Evolutionary conservation across 306 rosid species (phyloP), one percentile per base, ranked within the genome.

Genomic region (Bauhinia variegata): DNA sequence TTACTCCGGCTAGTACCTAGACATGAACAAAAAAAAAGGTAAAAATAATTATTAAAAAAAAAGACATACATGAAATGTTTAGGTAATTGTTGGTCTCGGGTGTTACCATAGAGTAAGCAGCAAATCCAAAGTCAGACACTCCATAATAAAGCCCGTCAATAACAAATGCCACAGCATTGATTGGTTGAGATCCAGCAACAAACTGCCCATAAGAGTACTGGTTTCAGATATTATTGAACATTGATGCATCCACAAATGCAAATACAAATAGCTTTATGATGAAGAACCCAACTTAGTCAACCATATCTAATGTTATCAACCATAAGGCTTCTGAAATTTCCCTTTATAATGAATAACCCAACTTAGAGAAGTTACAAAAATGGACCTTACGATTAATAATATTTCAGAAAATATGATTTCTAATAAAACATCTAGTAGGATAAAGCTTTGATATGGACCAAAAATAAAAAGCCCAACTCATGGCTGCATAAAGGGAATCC

Each of bases 151-250:
- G 88, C 48, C 99, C 97, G 48, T 95, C 99, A 39, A 90, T 72
- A 76, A 95, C 97, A 77, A 95, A 95, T 49, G 97, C 96, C 75
- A 95, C 42, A 65, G 99, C 96, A 75, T 90, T 95, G 50, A 95
- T 81, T 11, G 99, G 97, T 73, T 95, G 97, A 73, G 97, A 84
- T 68, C 92, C 99, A 67, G 96, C 97, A 65, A 90, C 92, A 75
- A 90, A 95, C 96, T 95, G 86, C 79, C 63, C 31, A 49, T 2
- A 55, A 30, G 48, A 36, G 43, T 12, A 60, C 11, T 43, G 70
- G 41, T 8, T 53, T 81, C 62, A 77, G 71, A 74, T 28, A 67
- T 70, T 7, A 78, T 54, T 55, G 32, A n/a, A 28, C 72, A 38
- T 39, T 60, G 28, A 62, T 49, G 67, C 75, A 66, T 54, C 11